Conservation (phyloP, 208 protist genomes). For the Trypanosoma mega region DNA sequence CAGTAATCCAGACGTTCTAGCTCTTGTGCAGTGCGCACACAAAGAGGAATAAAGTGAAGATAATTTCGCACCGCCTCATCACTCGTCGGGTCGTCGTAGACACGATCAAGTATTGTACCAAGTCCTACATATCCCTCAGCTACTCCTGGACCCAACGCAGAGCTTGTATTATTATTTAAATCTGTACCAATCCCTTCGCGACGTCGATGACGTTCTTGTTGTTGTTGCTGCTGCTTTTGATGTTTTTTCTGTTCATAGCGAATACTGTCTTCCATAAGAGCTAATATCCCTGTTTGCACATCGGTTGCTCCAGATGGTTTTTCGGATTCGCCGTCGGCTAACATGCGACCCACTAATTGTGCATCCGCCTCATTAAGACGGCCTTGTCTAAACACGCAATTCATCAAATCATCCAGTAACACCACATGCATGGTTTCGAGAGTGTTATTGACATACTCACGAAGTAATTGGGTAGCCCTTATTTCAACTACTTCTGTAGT, state of each 20-base stretch:
- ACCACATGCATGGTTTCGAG: slow-evolving; percentile 50
- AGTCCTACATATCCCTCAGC: background rate
- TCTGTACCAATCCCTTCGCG: background rate
- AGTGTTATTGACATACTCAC: slow-evolving; percentile 53
- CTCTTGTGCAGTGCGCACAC: slow-evolving; percentile 61
- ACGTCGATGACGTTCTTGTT: background rate
- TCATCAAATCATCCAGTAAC: slow-evolving; percentile 73
- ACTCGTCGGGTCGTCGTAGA: slow-evolving; percentile 57
- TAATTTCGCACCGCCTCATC: slow-evolving; percentile 47
- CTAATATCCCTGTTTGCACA: background rate
- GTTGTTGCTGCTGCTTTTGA: background rate
- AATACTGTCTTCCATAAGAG: background rate
- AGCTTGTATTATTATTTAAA: background rate
- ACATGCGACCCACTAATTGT: slow-evolving; percentile 55
- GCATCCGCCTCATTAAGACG: slow-evolving; percentile 56
- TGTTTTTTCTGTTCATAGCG: no score
- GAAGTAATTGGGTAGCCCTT: slow-evolving; percentile 50
- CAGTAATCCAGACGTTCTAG: slow-evolving; percentile 62
- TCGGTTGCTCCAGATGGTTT: slow-evolving; percentile 4
- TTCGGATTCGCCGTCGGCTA: slow-evolving; percentile 25
- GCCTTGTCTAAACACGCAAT: slow-evolving; percentile 76
- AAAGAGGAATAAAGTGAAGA: slow-evolving; percentile 75
- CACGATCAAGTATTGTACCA: background rate
- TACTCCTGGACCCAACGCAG: background rate
- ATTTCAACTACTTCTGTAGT: slow-evolving; percentile 42